Evolutionary conservation across 2,329 filamentous ascomycete species (phyloP), one percentile per base, ranked within the genome.

Genomic region (Sporothrix brasiliensis): DNA sequence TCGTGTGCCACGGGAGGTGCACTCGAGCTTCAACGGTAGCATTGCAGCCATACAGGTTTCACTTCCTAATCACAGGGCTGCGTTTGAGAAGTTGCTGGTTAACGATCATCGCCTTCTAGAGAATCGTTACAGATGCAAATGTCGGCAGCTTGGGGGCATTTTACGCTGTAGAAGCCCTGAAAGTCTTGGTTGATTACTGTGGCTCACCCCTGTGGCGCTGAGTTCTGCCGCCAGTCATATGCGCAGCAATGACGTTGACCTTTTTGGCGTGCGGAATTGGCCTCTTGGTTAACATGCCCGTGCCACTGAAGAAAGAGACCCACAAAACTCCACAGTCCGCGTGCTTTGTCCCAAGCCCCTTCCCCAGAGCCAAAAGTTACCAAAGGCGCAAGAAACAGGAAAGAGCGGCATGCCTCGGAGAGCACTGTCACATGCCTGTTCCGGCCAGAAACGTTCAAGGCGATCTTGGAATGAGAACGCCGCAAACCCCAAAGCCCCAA

Each of bases 361-460:
- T 69, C 68, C 68, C 68, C 68, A 69, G 68, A 52, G 10, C 13
- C 61, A 11, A 21, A 16, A 34, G 34, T 3, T 5, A 34, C 34
- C 34, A 34, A 34, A 44, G 58, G n/a, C 58, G 44, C 63, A 66
- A 16, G 44, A 58, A 58, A 54, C 44, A 13, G 49, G 13, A 30
- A 56, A 53, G 56, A 21, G 49, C 68, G 54, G 58, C 60, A 56
- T 66, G 41, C 72, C 72, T 73, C 72, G 72, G 72, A 69, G 68
- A 69, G 69, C 50, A 68, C 47, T 54, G 69, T 73, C 72, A 73
- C 72, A 73, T 73, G 72, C 61, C 65, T 70, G 58, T 67, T 50
- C 47, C 52, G 44, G 47, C 27, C 63, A 66, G 34, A 47, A 49
- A 34, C 41, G 41, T 50, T 50, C 19, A 21, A 7, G 16, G 41